Evolutionary conservation across 148 eudicot species (phyloP), one percentile per base, ranked within the genome.

Genomic region (Pharnaceum exiguum): DNA sequence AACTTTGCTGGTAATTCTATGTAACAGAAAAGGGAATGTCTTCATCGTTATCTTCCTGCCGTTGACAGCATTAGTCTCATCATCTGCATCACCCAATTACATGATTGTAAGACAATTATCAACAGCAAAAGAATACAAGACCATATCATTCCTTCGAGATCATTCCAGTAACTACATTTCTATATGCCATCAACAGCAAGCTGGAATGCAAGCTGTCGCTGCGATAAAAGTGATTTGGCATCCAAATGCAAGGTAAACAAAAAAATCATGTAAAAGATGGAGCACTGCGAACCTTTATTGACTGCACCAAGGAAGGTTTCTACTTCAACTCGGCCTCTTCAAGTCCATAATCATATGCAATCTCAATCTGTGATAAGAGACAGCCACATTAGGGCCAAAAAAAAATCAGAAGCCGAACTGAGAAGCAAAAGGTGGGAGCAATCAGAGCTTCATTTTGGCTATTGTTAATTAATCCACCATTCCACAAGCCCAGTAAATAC

Each of bases 311-410:
- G 35, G 21, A 31, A 32, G 57, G 56, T 54, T 66, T 52, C 63
- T 67, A 63, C 70, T 53, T 57, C 66, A 70, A 49, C 61, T 52
- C 59, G 21, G 60, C 67, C 42, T 71, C 62, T 62, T 71, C 85
- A 55, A 60, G 65, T 18, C 73, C 80, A 54, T 67, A 68, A 46
- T 74, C 42, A 29, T 71, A 69, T 7, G 62, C 71, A 27, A 77
- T 71, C 65, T 72, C 80, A 49, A 77, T 66, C 85, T 80, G 75
- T 55, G 65, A 59, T 18, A 35, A 6, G 7, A 58, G 19, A 40
- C 42, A 55, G 16, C 54, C 15, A 28, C 3, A 27, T 42, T 26
- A 42, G 24, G 12, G 36, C 36, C 17, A 37, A 30, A 25, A 7
- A 40, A 18, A 25, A 13, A 15, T 25, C 30, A 9, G 23, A 62